A percentile compares a stretch with the other conserved stretches of the same genome.
Conservation (phyloP, 2,329 filamentous ascomycete genomes). For the Penicillium sp. region DNA sequence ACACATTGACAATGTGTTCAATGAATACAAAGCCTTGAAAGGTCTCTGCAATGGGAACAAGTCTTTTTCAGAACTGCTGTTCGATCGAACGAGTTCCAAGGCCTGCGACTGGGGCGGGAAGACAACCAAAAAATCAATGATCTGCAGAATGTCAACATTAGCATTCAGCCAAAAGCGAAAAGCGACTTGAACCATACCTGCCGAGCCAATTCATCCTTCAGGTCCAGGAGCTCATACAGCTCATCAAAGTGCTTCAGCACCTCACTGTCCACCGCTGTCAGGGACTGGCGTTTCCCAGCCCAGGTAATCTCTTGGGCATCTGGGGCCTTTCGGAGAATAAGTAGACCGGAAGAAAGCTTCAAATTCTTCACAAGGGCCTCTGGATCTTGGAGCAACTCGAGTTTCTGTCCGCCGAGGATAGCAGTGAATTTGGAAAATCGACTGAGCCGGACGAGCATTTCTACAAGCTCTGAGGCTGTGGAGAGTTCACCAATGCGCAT, state of each 20-base stretch:
- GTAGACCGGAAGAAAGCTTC: slow-evolving; percentile 62
- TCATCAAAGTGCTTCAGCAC: slow-evolving; percentile 80
- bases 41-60: slow-evolving; percentile 69
- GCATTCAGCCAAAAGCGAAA: neutral
- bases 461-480: slow-evolving; percentile 67
- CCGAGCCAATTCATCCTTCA: slow-evolving; percentile 67
- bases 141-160: slow-evolving; percentile 41
- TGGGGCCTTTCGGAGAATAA: slow-evolving; percentile 62
- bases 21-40: slow-evolving; percentile 71
- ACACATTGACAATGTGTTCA: slow-evolving; percentile 65
- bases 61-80: slow-evolving; percentile 54
- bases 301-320: slow-evolving; percentile 42
- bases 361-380: slow-evolving; percentile 66
- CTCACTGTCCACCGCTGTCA: slow-evolving; percentile 69
- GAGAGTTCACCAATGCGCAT: slow-evolving; percentile 69
- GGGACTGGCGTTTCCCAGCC: slow-evolving; percentile 47
- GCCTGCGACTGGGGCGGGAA: slow-evolving; percentile 68
- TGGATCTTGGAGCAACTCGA: slow-evolving; percentile 61
- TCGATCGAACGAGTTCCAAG: slow-evolving; percentile 58
- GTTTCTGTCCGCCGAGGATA: slow-evolving; percentile 66
- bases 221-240: slow-evolving; percentile 75
- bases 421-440: slow-evolving; percentile 74
- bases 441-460: slow-evolving; percentile 65
- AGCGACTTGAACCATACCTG: slow-evolving; percentile 52
- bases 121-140: slow-evolving; percentile 68